Evolutionary conservation across 2,329 filamentous ascomycete genomes (phyloP).

Genomic region (Kalmusia sp.): DNA sequence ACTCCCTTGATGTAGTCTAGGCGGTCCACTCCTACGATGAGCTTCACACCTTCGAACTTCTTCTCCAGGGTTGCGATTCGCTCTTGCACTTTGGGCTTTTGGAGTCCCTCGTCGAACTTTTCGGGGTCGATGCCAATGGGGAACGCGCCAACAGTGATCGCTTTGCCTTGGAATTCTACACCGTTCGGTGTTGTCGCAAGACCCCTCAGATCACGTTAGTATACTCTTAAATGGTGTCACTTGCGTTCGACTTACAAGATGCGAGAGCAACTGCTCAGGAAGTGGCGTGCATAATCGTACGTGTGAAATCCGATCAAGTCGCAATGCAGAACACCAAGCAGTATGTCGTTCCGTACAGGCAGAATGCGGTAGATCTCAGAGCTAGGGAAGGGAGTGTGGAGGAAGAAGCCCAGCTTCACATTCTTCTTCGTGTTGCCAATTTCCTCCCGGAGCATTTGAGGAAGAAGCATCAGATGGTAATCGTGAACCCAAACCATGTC

Average conservation of each 20-base stretch:
- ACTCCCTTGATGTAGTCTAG: conserved; percentile 99
- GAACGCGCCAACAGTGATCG: conserved; percentile 92
- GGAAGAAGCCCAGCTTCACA: conserved; percentile 97
- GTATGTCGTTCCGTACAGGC: conserved; percentile 86
- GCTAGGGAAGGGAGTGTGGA: conserved; percentile 96
- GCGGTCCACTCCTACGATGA: conserved; percentile 95
- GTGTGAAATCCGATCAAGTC: conserved; percentile 98
- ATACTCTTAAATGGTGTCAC: background rate
- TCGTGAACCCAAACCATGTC: conserved; percentile 99
- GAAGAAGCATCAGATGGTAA: conserved; percentile 97
- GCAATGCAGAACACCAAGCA: conserved; percentile 88
- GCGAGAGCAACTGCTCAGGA: conserved; percentile 94
- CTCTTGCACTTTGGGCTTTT: conserved; percentile 85
- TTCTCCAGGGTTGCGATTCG: conserved; percentile 83
- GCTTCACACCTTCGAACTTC: conserved; percentile 94
- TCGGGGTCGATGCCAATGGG: conserved; percentile 98
- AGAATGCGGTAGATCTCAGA: conserved; percentile 97
- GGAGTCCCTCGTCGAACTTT: conserved; percentile 88
- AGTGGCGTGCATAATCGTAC: conserved; percentile 98
- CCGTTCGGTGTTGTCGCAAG: conserved; percentile 88
- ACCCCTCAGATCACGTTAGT: conserved; percentile 51
- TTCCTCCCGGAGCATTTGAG: conserved; percentile 92
- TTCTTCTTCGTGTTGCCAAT: conserved; percentile 83
- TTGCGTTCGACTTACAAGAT: conserved; percentile 70
- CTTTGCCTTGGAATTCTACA: conserved; percentile 86